Evolutionary conservation across 805 yeast genomes (phyloP), one percentile per base, ranked within the genome.

Genomic region (Monosporozyma unispora): DNA sequence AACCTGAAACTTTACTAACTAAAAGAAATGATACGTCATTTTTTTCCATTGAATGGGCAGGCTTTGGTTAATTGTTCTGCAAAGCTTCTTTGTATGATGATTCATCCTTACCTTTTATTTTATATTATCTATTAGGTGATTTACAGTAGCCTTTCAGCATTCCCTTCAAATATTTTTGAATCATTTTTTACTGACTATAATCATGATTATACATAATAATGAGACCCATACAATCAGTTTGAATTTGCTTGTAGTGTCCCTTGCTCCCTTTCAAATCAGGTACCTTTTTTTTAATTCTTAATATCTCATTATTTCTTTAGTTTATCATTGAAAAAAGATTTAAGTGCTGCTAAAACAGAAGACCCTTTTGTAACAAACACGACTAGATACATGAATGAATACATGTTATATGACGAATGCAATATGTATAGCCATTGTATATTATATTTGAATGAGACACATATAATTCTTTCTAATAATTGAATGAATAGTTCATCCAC

Each of bases 11-110:
- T 16, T 21, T 21, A 39, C 22, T 39, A 21, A 21, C 42, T 11
- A 39, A 39, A 21, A 58, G 60, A 5, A 62, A 67, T 10, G 58
- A 57, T 44, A 68, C 70, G 14, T 69, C 67, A 44, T 76, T 77
- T 16, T 91, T 79, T 60, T 84, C 96, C 5, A 71, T 91, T 1
- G 96, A 91, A 67, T 91, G 99, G 99, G 89, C 98, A 0, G 97
- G 96, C 0, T 91, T 91, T 69, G 97, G 96, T 50, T 88, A 64
- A 51, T 10, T 3, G 21, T 31, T 14, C 16, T 6, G 3, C 35
- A 31, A n/a, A 31, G 6, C 14, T 3, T n/a, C 12, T 12, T 12
- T 12, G 7, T 14, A 12, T 10, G 29, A 27, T 28, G n/a, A 10
- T 28, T 28, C 33, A 28, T 28, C 33, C 10, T 28, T 8, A 28